Base-by-base conservation (phyloP, 192 early-diverging fungal genomes). In the Gaertneriomyces semiglobifer region DNA sequence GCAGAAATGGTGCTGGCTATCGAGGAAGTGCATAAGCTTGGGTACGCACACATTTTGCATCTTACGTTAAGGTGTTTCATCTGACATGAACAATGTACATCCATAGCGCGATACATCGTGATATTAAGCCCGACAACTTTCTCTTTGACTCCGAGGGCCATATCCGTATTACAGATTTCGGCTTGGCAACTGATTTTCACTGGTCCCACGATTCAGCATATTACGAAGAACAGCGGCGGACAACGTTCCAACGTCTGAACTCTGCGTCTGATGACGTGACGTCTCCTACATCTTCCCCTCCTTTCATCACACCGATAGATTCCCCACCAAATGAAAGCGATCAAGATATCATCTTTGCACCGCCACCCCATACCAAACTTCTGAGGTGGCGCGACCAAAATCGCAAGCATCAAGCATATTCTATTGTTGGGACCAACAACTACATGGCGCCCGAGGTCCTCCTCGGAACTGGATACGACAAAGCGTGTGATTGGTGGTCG, bases 61-160 rank as follows among this genome's bases (percentile, higher is more conserved):
- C 7, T 6, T 5, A 57, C 14, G 55, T 57, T 33, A 70, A 56
- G 0, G 19, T 33, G 38, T 25, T 10, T 12, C 19, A 57, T 57
- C 33, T 57, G 14, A 5, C 39, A 16, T 50, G 12, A 50, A 14
- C 8, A 57, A 6, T 0, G 18, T 16, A 57, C 44, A 14, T 14
- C 25, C 41, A 45, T 50, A 79, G 78, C 18, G 73, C 82, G 38
- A 71, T 80, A 18, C 81, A 83, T 52, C 63, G 88, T 7, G 87
- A 89, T 61, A 82, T 89, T 58, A 89, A 89, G 61, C 88, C 88
- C 6, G 88, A 89, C 75, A 89, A 89, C 71, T 86, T 89, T 48
- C 65, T 89, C 10, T 86, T 89, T 65, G 80, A 86, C 69, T 69
- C 71, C 4, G 74, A 85, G 9, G 88, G 88, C 5, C 87, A 89